Conservation (phyloP, 169 alveolate genomes). For the Cryptosporidium ryanae region DNA sequence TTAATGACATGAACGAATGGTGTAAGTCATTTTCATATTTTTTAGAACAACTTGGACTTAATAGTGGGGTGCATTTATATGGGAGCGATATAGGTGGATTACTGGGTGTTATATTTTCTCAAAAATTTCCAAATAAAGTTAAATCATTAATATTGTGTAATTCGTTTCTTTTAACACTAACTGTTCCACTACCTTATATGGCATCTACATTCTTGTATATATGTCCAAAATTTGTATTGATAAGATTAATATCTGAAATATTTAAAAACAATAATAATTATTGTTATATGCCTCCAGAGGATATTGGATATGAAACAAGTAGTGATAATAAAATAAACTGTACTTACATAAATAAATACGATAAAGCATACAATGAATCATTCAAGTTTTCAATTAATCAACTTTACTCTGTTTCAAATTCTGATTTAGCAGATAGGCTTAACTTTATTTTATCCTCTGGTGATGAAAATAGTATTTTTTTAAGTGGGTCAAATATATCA, state of each 20-base stretch:
- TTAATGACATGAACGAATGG: conserved; percentile 38
- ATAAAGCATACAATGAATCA: conserved; percentile 13
- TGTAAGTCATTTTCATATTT: conserved; percentile 38
- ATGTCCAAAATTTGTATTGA: conserved; percentile 58
- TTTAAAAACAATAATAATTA: conserved; percentile 9
- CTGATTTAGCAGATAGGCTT: conserved; percentile 45
- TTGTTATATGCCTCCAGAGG: conserved; percentile 24
- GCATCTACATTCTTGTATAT: conserved; percentile 56
- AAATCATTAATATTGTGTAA: conserved; percentile 58
- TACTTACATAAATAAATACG: neutral
- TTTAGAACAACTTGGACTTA: conserved; percentile 26
- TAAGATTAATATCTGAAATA: conserved; percentile 56
- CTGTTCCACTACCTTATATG: conserved; percentile 39
- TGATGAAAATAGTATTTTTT: neutral
- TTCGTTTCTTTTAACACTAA: conserved; percentile 55
- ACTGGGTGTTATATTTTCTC: conserved; percentile 24
- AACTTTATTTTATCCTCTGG: conserved; percentile 38
- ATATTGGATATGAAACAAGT: conserved; percentile 10
- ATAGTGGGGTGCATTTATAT: conserved; percentile 30
- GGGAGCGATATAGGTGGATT: conserved; percentile 71
- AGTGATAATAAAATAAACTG: neutral
- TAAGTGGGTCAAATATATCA: neutral
- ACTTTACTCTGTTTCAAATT: conserved; percentile 6
- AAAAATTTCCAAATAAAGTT: conserved; percentile 54
- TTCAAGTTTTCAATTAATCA: conserved; percentile 33